These are phyloP conservation scores for Stramenopiles sp. DNA, from an alignment of 352 stramenopile species.

Conservation along the genomic window DNA sequence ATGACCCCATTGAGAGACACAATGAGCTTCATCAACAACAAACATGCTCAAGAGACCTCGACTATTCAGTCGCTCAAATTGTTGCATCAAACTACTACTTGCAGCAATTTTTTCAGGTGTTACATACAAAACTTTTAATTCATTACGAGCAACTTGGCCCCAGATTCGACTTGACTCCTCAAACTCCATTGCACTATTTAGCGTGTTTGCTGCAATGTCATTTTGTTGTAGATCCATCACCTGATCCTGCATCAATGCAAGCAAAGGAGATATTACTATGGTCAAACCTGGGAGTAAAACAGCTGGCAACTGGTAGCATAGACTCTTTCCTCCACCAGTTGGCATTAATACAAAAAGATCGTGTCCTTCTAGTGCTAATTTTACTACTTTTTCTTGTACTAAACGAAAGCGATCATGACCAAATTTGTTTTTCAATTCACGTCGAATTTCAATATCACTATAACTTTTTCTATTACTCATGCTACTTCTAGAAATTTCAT, in stretches of 20 bases:
- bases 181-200: constrained; percentile 45
- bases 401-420: constrained; percentile 9
- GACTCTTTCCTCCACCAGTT: constrained; percentile 84
- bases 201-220: constrained; percentile 15
- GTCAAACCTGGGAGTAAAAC: constrained; percentile 42
- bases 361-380: constrained; percentile 38
- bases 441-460: no score
- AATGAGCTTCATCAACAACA: constrained; percentile 85
- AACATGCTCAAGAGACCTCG: constrained; percentile 58
- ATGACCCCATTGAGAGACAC: constrained; percentile 81
- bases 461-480: no score
- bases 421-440: no score
- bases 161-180: constrained; percentile 19
- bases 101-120: constrained; percentile 92
- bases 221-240: constrained; percentile 51
- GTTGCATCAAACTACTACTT: constrained; percentile 33
- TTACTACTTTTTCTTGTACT: constrained; percentile 19
- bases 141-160: constrained; percentile 74
- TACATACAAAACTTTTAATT: constrained; percentile 93
- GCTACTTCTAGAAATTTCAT: no score
- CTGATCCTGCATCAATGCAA: constrained; percentile 97
- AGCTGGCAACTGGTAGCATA: constrained; percentile 80
- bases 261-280: constrained; percentile 84
- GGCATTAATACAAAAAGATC: constrained; percentile 97
- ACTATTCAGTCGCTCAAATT: constrained; percentile 26